Evolutionary conservation across 768 basidiomycete species (phyloP), one percentile per base, ranked within the genome.

Genomic region (Russula emetica): DNA sequence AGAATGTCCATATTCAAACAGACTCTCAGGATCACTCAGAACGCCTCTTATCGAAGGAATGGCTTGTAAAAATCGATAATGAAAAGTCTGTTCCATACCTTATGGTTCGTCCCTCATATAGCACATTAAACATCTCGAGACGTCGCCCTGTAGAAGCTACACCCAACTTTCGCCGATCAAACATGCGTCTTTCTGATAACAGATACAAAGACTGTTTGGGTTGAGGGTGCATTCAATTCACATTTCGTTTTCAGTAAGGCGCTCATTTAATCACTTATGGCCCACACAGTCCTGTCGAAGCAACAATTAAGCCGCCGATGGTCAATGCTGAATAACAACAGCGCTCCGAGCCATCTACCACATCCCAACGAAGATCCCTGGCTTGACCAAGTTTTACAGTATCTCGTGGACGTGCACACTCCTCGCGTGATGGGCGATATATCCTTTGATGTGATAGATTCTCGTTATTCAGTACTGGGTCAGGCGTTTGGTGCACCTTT

Each of bases 121-220:
- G 40, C 58, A 57, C 44, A 22, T 36, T 52, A 13, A 56, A 64
- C 52, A 16, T 14, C 55, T 55, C 20, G 28, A 28, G 22, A 49
- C 34, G 28, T 47, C 66, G 20, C 63, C 42, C 45, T 58, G 58
- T 60, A 90, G 88, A 89, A 90, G 78, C 83, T 83, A 70, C 69
- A 79, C 72, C 75, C 77, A 22, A 85, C 83, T 4, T 71, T 78
- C 3, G 78, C 78, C 22, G 84, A 90, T 69, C 74, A 82, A 55
- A 78, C 79, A 24, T 88, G 87, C 69, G 79, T 75, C 63, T 71
- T 90, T 53, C 70, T 92, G 69, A 71, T 90, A 57, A 90, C 90
- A 13, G 90, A 92, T 73, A 91, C 87, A 14, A 88, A 83, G 71
- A 78, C 76, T 26, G 85, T 85, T 11, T 92, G 88, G 88, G 79